These are phyloP conservation scores for Cercospora sp. DNA, from an alignment of 2,329 filamentous ascomycete species.

Conservation along the genomic window DNA sequence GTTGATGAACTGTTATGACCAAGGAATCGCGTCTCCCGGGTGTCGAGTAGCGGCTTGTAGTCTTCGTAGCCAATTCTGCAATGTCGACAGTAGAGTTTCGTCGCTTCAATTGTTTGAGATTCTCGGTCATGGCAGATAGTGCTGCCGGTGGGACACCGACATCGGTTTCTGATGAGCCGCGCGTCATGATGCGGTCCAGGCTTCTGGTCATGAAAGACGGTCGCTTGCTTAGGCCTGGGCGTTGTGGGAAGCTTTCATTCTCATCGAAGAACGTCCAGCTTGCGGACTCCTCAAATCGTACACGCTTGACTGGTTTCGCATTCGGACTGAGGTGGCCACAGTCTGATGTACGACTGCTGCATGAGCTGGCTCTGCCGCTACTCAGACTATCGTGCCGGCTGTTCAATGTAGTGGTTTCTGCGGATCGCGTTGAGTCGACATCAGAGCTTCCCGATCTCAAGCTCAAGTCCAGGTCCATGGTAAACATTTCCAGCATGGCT, in stretches of 20 bases:
- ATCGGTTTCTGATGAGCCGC: conserved; percentile 14
- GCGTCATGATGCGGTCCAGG: conserved; percentile 21
- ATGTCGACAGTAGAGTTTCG: conserved; percentile 18
- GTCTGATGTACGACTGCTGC: conserved; percentile 21
- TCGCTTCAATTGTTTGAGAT: conserved; percentile 13
- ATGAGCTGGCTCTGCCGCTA: conserved; percentile 20
- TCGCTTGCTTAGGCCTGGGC: conserved; percentile 13
- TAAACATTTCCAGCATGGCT: conserved; percentile 15
- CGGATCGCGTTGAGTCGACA: conserved; percentile 13
- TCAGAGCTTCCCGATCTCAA: conserved; percentile 4
- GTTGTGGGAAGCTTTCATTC: conserved; percentile 11
- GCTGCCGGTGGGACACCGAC: conserved; percentile 14
- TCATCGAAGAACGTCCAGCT: conserved; percentile 25
- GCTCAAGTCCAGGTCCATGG: conserved; percentile 10
- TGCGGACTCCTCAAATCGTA: conserved; percentile 22
- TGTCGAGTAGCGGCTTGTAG: conserved; percentile 14
- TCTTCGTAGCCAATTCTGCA: conserved; percentile 8
- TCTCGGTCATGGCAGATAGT: conserved; percentile 17
- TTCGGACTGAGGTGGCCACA: conserved; percentile 10
- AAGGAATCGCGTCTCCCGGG: conserved; percentile 1
- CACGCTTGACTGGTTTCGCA: conserved; percentile 20
- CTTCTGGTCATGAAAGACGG: conserved; percentile 21
- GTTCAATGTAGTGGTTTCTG: conserved; percentile 20
- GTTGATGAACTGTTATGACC: conserved; percentile 20
- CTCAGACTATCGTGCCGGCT: conserved; percentile 20